phyloP scores from a whole-genome alignment of 1,284 basidiomycete species.

The Agaricales sp. region DNA sequence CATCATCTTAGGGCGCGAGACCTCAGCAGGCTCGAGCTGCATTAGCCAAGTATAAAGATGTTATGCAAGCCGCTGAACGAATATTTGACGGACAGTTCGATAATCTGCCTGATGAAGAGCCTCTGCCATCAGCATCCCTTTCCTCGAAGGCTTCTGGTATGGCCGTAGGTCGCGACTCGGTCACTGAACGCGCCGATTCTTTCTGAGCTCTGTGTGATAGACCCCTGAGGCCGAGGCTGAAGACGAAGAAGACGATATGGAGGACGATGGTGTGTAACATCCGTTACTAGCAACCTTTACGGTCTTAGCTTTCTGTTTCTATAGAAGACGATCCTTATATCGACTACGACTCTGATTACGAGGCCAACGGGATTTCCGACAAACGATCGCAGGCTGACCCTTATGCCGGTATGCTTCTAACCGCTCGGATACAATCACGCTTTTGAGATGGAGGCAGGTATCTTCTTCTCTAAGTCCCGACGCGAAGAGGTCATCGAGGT shows the following conservation, averaged over 20 bases:
- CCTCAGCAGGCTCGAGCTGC: slow-evolving; percentile 69
- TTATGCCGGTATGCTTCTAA: slow-evolving; percentile 53
- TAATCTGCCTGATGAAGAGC: slow-evolving; percentile 49
- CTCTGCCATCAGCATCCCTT: slow-evolving; percentile 15
- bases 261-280: slow-evolving; percentile 33
- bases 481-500: slow-evolving; percentile 80
- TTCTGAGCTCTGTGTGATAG: slow-evolving; percentile 8
- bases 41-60: slow-evolving; percentile 68
- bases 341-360: slow-evolving; percentile 74
- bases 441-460: slow-evolving; percentile 33
- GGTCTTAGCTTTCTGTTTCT: slow-evolving; percentile 7
- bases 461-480: slow-evolving; percentile 89
- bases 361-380: slow-evolving; percentile 29
- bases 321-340: slow-evolving; percentile 46
- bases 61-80: slow-evolving; percentile 82
- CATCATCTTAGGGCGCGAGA: slow-evolving; percentile 50
- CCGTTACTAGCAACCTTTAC: slow-evolving; percentile 4
- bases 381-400: slow-evolving; percentile 58
- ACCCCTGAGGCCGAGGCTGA: slow-evolving; percentile 13
- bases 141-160: slow-evolving; percentile 17
- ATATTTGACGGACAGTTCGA: slow-evolving; percentile 79
- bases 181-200: not conserved
- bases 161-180: slow-evolving; percentile 14
- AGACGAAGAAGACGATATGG: slow-evolving; percentile 31
- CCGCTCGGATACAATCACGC: slow-evolving; percentile 4